Evolutionary conservation across 2,329 filamentous ascomycete species (phyloP).

Genomic region (Penicillium italicum): DNA sequence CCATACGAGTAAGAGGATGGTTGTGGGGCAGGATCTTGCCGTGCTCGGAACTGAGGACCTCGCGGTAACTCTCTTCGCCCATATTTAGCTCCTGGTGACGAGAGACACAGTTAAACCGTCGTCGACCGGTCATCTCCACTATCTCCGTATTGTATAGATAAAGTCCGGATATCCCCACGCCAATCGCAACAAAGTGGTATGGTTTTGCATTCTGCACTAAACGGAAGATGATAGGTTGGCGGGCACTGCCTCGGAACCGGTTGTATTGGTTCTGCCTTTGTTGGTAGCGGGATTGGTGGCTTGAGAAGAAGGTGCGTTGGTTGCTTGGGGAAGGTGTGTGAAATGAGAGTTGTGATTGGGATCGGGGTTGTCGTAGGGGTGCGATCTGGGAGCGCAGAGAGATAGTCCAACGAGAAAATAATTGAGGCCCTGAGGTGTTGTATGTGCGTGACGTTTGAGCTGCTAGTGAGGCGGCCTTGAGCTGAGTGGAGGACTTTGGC

Average conservation of each 20-base stretch:
- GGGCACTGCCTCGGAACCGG: constrained; percentile 13
- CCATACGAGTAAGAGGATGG: constrained; percentile 49
- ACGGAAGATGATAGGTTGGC: constrained; percentile 13
- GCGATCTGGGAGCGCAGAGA: not conserved
- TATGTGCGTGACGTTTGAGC: not conserved
- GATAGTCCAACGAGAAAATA: not conserved
- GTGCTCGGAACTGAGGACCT: constrained; percentile 47
- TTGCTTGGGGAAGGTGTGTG: not conserved
- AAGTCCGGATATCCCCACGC: constrained; percentile 43
- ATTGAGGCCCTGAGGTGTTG: not conserved
- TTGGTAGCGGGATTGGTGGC: constrained; percentile 5
- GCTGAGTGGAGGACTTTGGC: not conserved
- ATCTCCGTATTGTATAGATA: constrained; percentile 57
- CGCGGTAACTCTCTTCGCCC: constrained; percentile 45
- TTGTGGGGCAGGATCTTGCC: constrained; percentile 48
- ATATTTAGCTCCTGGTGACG: constrained; percentile 43
- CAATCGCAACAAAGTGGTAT: constrained; percentile 36
- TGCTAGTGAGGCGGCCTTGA: not conserved
- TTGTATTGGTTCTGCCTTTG: constrained; percentile 19
- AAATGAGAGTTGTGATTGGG: not conserved
- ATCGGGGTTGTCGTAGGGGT: not conserved
- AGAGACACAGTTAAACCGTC: constrained; percentile 57
- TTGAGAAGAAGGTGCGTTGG: constrained; percentile 11
- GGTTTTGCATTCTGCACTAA: constrained; percentile 25
- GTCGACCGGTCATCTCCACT: constrained; percentile 55